Conservation (phyloP, 164 flowering plant genomes). For the Santalum album region DNA sequence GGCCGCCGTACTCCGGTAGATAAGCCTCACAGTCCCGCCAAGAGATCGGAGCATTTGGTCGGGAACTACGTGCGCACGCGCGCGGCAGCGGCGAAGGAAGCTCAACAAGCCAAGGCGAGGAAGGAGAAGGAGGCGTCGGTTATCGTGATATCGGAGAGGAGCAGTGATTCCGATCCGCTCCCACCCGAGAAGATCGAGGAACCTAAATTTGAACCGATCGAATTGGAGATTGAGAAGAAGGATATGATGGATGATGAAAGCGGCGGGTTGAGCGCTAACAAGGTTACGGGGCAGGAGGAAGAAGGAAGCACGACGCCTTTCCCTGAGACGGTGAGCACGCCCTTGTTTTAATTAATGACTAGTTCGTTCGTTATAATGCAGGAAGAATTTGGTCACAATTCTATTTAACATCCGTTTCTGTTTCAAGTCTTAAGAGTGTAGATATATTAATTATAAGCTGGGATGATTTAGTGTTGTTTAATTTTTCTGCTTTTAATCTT, state of each 20-base stretch:
- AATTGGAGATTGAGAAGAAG: neutral
- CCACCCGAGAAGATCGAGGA: neutral
- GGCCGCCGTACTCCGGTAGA: slow-evolving; percentile 36
- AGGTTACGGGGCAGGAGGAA: slow-evolving; percentile 58
- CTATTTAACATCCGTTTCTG: too few relatives aligned
- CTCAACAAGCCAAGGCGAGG: slow-evolving; percentile 13
- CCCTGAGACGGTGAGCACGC: slow-evolving; percentile 61
- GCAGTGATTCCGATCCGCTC: slow-evolving; percentile 5
- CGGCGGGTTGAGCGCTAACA: slow-evolving; percentile 71
- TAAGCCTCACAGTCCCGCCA: slow-evolving; percentile 9
- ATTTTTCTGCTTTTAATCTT: too few relatives aligned
- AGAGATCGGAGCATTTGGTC: slow-evolving; percentile 24
- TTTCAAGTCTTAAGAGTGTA: too few relatives aligned
- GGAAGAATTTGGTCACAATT: too few relatives aligned
- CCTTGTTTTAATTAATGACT: too few relatives aligned
- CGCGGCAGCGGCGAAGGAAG: slow-evolving; percentile 49
- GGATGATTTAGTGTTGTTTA: too few relatives aligned
- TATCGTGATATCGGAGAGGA: slow-evolving; percentile 19
- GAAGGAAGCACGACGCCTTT: slow-evolving; percentile 65
- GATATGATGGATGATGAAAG: slow-evolving; percentile 46
- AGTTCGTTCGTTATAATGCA: too few relatives aligned
- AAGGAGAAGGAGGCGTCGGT: slow-evolving; percentile 9
- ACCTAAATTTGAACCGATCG: neutral
- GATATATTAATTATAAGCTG: too few relatives aligned
- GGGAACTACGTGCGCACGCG: slow-evolving; percentile 39